phyloP scores from a whole-genome alignment of 805 yeast genomes.

The Ogataea paraovalis region DNA sequence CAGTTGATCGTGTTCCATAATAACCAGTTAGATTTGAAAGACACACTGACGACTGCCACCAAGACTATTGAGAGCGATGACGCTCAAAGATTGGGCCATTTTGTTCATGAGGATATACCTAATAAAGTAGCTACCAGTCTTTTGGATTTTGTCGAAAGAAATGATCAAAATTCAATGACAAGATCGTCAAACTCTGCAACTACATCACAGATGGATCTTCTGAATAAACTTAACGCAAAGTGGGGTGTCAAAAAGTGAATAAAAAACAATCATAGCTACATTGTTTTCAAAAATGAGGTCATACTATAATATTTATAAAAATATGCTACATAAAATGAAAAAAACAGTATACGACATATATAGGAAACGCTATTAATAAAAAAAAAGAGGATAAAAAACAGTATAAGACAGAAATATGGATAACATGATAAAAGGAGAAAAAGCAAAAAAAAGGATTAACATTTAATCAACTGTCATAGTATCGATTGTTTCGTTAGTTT shows the following conservation, averaged over 20 bases:
- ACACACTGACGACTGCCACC: conserved; percentile 25
- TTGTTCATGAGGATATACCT: conserved; percentile 91
- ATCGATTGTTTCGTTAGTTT: conserved; percentile 34
- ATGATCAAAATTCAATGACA: conserved; percentile 38
- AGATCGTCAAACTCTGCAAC: conserved; percentile 8
- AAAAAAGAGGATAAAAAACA: neutral
- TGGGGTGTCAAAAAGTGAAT: conserved; percentile 32
- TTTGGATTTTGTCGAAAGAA: conserved; percentile 45
- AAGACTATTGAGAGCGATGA: conserved; percentile 19
- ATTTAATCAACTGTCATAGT: conserved; percentile 42
- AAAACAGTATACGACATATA: too few species aligned
- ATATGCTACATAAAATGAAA: too few species aligned
- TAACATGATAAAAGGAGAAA: neutral
- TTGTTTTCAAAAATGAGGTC: neutral
- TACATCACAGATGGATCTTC: conserved; percentile 24
- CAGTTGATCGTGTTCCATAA: conserved; percentile 75
- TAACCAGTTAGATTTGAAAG: conserved; percentile 12
- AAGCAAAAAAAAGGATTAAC: neutral
- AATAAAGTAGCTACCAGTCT: conserved; percentile 56
- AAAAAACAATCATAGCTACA: too few species aligned
- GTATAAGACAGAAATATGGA: neutral
- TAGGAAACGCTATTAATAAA: neutral
- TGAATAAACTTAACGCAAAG: conserved; percentile 29
- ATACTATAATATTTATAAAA: neutral
- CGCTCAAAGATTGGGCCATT: conserved; percentile 72